Percentiles rank a stretch among this genome's conserved stretches.
Evolutionary conservation across 2,329 filamentous ascomycete genomes (phyloP).

Genomic region (Sphaerulina populicola): DNA sequence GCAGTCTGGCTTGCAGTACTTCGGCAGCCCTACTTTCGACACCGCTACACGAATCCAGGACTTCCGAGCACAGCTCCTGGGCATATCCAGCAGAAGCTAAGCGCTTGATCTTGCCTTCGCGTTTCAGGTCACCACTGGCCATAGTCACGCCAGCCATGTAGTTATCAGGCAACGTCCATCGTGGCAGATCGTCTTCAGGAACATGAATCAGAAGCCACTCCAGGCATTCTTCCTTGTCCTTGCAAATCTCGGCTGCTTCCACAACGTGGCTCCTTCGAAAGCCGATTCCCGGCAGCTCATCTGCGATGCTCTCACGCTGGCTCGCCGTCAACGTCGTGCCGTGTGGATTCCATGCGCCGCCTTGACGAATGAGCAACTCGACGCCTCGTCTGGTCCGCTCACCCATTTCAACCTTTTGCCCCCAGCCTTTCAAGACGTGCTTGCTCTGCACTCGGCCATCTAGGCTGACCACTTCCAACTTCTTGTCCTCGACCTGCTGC

Average conservation of each 20-base stretch:
- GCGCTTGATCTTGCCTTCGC: slow-evolving; percentile 73
- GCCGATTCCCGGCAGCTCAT: slow-evolving; percentile 67
- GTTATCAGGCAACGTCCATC: slow-evolving; percentile 82
- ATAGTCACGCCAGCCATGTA: slow-evolving; percentile 87
- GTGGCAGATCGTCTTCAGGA: slow-evolving; percentile 89
- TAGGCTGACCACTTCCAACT: slow-evolving; percentile 46
- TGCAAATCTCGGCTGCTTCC: slow-evolving; percentile 79
- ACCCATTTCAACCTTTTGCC: slow-evolving; percentile 84
- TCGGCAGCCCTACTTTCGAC: slow-evolving; percentile 73
- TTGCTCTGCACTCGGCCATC: slow-evolving; percentile 34
- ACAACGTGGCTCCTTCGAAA: slow-evolving; percentile 85
- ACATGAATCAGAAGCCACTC: slow-evolving; percentile 97
- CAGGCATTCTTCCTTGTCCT: slow-evolving; percentile 82
- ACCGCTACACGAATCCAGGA: slow-evolving; percentile 59
- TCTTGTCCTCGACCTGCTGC: slow-evolving; percentile 45
- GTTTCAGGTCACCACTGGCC: slow-evolving; percentile 69
- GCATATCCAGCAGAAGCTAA: slow-evolving; percentile 79
- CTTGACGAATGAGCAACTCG: slow-evolving; percentile 67
- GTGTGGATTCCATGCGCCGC: slow-evolving; percentile 82
- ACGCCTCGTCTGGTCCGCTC: slow-evolving; percentile 68
- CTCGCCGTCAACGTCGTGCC: slow-evolving; percentile 54
- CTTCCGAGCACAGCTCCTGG: slow-evolving; percentile 68
- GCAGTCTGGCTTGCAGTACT: slow-evolving; percentile 62
- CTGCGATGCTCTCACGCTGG: slow-evolving; percentile 54
- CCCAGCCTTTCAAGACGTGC: slow-evolving; percentile 59